A percentile compares a stretch with the other conserved stretches of the same genome.
Conservation (phyloP, 352 stramenopile genomes). For the Phytophthora gonapodyides region DNA sequence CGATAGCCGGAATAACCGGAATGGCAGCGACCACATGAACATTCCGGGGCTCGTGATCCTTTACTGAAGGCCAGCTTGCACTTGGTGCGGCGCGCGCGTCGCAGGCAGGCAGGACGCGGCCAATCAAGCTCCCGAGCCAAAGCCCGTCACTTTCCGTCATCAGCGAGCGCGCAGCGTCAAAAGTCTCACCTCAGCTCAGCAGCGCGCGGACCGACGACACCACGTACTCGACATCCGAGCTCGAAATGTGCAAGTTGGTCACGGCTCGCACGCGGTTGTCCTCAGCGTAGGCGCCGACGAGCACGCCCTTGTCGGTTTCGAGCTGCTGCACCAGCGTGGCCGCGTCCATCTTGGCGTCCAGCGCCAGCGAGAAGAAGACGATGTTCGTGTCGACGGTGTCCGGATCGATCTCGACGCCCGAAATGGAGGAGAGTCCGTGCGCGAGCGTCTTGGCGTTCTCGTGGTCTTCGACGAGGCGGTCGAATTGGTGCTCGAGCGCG, state of each 20-base stretch:
- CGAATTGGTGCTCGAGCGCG: slow-evolving; percentile 89
- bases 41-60: background rate
- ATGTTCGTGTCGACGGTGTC: slow-evolving; percentile 90
- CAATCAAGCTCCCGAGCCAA: slow-evolving; percentile 16
- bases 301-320: slow-evolving; percentile 67
- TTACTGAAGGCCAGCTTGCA: slow-evolving; percentile 14
- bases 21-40: background rate
- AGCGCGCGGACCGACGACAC: slow-evolving; percentile 61
- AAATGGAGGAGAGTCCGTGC: slow-evolving; percentile 60
- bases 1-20: slow-evolving; percentile 16
- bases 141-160: slow-evolving; percentile 25
- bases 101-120: slow-evolving; percentile 9
- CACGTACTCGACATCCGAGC: slow-evolving; percentile 66
- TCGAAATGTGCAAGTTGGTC: slow-evolving; percentile 76
- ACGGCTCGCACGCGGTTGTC: slow-evolving; percentile 67
- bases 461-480: slow-evolving; percentile 85
- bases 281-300: slow-evolving; percentile 68
- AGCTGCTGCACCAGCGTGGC: slow-evolving; percentile 61
- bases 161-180: slow-evolving; percentile 12
- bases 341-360: slow-evolving; percentile 65
- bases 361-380: slow-evolving; percentile 71
- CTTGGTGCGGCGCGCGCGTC: slow-evolving; percentile 16
- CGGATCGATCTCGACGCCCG: slow-evolving; percentile 67
- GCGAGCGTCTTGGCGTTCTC: slow-evolving; percentile 75
- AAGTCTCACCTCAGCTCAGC: slow-evolving; percentile 36